A percentile compares a stretch with the other conserved stretches of the same genome.
phyloP scores from a whole-genome alignment of 2,329 filamentous ascomycete genomes.

The Lasiodiplodia sp. region DNA sequence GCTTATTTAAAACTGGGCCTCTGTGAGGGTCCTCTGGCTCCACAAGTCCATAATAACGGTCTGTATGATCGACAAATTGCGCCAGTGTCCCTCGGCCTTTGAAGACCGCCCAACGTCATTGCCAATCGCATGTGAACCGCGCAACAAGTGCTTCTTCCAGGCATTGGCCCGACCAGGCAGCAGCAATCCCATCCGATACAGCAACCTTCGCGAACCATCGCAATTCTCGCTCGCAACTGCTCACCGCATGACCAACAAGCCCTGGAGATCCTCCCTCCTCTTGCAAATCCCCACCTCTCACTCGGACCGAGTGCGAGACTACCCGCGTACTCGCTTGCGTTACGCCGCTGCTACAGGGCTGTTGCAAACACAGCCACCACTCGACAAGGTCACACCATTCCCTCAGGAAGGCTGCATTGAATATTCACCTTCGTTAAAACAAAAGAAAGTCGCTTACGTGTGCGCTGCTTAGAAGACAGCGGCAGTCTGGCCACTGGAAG shows the following conservation, averaged over 20 bases:
- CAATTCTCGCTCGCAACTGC: not conserved
- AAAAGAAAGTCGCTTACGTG: not conserved
- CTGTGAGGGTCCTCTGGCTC: not conserved
- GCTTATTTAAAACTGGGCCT: not conserved
- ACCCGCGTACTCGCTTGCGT: not conserved
- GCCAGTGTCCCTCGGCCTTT: not conserved
- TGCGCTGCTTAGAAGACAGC: not conserved
- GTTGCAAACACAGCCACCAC: constrained; percentile 1
- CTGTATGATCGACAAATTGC: constrained; percentile 1
- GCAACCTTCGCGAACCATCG: not conserved
- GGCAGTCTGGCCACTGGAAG: not conserved
- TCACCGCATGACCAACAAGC: not conserved
- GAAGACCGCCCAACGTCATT: not conserved
- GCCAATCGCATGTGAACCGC: not conserved
- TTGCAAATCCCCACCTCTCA: too few relatives aligned
- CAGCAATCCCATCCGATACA: not conserved
- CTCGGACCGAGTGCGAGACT: not conserved
- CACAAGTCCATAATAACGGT: not conserved
- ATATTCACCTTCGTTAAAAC: not conserved
- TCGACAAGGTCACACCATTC: not conserved
- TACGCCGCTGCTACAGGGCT: not conserved
- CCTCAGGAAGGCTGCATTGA: not conserved
- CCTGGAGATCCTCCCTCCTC: too few relatives aligned
- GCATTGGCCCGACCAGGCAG: not conserved
- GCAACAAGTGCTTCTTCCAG: not conserved